Conservation (phyloP, 2,329 filamentous ascomycete species). For the Dryadomyces quercivorus region DNA sequence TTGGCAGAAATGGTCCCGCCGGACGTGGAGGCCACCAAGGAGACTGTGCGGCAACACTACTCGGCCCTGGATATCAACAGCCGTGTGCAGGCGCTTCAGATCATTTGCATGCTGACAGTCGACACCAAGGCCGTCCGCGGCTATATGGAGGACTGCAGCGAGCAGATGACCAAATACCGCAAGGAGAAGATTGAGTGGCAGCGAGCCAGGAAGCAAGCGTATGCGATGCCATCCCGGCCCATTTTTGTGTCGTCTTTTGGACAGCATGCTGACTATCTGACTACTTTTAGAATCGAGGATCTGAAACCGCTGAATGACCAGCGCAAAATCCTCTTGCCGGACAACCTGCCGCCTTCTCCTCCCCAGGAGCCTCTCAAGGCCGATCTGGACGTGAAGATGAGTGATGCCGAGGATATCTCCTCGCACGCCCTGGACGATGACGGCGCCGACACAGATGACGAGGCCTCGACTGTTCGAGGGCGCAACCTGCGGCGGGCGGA, state of each 20-base stretch:
- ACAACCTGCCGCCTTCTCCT: slow-evolving; percentile 57
- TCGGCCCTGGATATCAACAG: slow-evolving; percentile 68
- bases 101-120: slow-evolving; percentile 74
- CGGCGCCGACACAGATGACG: slow-evolving; percentile 52
- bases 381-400: slow-evolving; percentile 49
- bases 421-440: slow-evolving; percentile 46
- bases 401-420: slow-evolving; percentile 48
- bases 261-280: slow-evolving; percentile 15
- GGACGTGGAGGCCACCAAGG: slow-evolving; percentile 59
- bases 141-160: slow-evolving; percentile 84
- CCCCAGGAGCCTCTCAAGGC: slow-evolving; percentile 34
- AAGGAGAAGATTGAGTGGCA: slow-evolving; percentile 95
- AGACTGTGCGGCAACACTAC: slow-evolving; percentile 65
- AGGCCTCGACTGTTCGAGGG: slow-evolving; percentile 42
- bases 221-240: slow-evolving; percentile 11
- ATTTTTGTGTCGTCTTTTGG: neutral
- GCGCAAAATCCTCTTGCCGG: slow-evolving; percentile 58
- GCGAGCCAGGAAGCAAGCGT: slow-evolving; percentile 58
- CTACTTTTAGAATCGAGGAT: slow-evolving; percentile 51
- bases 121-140: slow-evolving; percentile 77
- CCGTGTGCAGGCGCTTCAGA: slow-evolving; percentile 68
- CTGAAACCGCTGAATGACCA: slow-evolving; percentile 60
- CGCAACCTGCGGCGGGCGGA: slow-evolving; percentile 49
- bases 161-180: slow-evolving; percentile 86
- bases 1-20: slow-evolving; percentile 71